Base-by-base conservation (phyloP, 1,284 basidiomycete genomes). In the Trichosporon ovoides region DNA sequence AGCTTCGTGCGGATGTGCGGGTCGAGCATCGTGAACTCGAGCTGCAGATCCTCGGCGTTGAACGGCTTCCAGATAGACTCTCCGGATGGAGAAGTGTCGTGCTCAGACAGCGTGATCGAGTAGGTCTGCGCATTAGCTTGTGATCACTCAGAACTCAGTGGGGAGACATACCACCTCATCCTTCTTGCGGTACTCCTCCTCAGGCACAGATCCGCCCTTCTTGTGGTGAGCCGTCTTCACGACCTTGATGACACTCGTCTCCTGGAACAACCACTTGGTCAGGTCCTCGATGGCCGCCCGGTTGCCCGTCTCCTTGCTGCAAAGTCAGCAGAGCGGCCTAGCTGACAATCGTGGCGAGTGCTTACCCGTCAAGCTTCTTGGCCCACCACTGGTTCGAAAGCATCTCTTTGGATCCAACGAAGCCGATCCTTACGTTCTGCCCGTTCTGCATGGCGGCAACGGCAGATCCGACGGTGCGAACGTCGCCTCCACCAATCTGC, bases 21-120 rank as follows among this genome's bases (percentile, higher is more conserved):
- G 76, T 98, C 96, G 40, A 98, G 85, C 95, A 98, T 98, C 28
- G 90, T 92, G 74, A 98, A 96, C 67, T 95, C 92, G 54, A 98
- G 83, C 71, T 98, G 95, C 18, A 98, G 69, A 74, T 96, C 80
- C 55, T 88, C 72, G 28, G 81, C 83, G 4, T 84, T 83, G 73
- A 87, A 87, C 0, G 91, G 87, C 43, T 79, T 78, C 90, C 90
- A 97, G 3, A 58, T 24, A 5, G 72, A 70, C 11, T 65, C 61
- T 19, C 67, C 68, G 52, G 72, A 67, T 2, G 59, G 20, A 13
- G 63, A 58, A 0, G 75, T 70, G 33, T 50, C 55, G 66, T 77
- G 68, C 61, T 74, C 62, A 37, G 74, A 65, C 31, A 78, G 60
- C 9, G 87, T 83, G 6, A 89, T 81, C 19, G 81, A 82, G 78